Conservation (phyloP, 768 basidiomycete species). For the Clitopilus passeckerianus region DNA sequence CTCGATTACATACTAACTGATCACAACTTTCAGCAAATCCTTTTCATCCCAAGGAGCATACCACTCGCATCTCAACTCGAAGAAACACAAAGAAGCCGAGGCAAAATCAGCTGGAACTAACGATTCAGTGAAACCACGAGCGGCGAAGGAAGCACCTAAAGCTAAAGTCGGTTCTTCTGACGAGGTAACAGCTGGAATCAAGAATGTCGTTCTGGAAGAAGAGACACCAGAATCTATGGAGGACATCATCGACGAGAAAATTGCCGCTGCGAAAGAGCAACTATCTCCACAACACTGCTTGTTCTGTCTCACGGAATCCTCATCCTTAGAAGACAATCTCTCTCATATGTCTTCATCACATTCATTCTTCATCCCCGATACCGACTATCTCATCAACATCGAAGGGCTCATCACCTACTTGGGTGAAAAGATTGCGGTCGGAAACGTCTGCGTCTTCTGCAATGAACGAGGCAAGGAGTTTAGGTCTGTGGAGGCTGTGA, state of each 20-base stretch:
- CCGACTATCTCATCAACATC: conserved; percentile 83
- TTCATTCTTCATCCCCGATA: conserved; percentile 96
- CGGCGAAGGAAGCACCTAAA: no score
- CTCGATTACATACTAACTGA: background rate
- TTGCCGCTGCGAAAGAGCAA: conserved; percentile 63
- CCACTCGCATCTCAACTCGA: conserved; percentile 81
- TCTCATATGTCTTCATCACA: conserved; percentile 84
- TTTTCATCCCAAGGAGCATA: conserved; percentile 91
- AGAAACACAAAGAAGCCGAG: conserved; percentile 82
- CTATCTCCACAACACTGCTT: conserved; percentile 71
- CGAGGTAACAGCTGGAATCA: conserved; percentile 1
- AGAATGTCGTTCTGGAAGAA: conserved; percentile 18
- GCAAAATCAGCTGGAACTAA: conserved; percentile 31
- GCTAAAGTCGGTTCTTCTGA: background rate
- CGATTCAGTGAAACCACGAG: background rate
- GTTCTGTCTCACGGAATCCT: conserved; percentile 64
- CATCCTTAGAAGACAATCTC: conserved; percentile 60
- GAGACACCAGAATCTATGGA: conserved; percentile 31
- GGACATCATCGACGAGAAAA: conserved; percentile 66
- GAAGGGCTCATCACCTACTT: conserved; percentile 80
- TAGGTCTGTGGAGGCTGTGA: conserved; percentile 77
- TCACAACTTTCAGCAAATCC: conserved; percentile 54
- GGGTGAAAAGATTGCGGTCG: conserved; percentile 91
- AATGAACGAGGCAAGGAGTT: conserved; percentile 80
- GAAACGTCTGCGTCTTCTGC: conserved; percentile 91